Evolutionary conservation across 1,139 yeast species (phyloP).

Genomic region (Pichia sp.): DNA sequence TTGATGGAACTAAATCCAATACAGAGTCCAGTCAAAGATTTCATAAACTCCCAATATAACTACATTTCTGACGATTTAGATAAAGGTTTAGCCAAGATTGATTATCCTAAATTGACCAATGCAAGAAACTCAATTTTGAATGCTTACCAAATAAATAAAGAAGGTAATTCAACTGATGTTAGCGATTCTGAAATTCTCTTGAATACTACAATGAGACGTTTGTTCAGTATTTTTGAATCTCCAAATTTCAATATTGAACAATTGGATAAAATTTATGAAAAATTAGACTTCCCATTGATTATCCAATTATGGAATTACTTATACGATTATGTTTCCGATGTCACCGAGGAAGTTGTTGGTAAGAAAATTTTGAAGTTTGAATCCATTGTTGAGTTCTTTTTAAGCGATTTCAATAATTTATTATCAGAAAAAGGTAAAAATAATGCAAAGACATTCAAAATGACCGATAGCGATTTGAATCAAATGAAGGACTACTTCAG

Average conservation of each 20-base stretch:
- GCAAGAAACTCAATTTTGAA: slow-evolving; percentile 33
- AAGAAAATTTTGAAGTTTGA: slow-evolving; percentile 36
- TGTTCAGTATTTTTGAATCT: slow-evolving; percentile 26
- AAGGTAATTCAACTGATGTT: slow-evolving; percentile 6
- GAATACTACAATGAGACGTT: slow-evolving; percentile 22
- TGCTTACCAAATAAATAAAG: slow-evolving; percentile 21
- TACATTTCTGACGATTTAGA: slow-evolving; percentile 39
- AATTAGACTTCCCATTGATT: slow-evolving; percentile 30
- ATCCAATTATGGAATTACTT: slow-evolving; percentile 30
- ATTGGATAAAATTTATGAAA: slow-evolving; percentile 15
- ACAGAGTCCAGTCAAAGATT: slow-evolving; percentile 64
- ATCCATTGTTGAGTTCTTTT: slow-evolving; percentile 33
- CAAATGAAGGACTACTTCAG: slow-evolving; percentile 38
- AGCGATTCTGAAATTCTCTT: slow-evolving; percentile 13
- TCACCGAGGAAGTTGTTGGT: slow-evolving; percentile 25
- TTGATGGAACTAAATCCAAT: slow-evolving; percentile 58
- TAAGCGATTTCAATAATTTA: slow-evolving; percentile 21
- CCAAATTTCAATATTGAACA: slow-evolving; percentile 12
- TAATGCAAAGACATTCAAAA: slow-evolving; percentile 2
- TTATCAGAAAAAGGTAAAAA: slow-evolving; percentile 14
- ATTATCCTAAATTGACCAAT: slow-evolving; percentile 32
- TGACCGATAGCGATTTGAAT: slow-evolving; percentile 14
- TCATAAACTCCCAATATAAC: slow-evolving; percentile 51
- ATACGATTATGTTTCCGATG: slow-evolving; percentile 26
- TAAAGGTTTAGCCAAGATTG: slow-evolving; percentile 37